Conservation (phyloP, 495 filamentous ascomycete genomes). For the Aspergillus diversus region DNA sequence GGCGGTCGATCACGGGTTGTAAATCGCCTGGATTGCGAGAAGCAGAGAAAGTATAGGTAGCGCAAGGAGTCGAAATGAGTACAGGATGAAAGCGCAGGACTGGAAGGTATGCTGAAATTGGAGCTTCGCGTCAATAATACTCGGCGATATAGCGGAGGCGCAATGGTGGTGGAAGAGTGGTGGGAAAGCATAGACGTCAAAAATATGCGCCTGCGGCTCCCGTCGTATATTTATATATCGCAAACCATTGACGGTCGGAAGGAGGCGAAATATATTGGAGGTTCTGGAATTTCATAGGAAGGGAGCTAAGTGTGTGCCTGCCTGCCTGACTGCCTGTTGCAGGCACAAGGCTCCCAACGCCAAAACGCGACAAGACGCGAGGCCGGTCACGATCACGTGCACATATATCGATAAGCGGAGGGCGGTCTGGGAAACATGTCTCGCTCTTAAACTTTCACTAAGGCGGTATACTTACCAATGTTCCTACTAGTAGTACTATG, state of each 20-base stretch:
- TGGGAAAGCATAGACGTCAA: slow-evolving; percentile 36
- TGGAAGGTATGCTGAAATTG: slow-evolving; percentile 6
- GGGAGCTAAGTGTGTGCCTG: slow-evolving; percentile 2
- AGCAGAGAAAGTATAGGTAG: background rate
- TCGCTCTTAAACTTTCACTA: background rate
- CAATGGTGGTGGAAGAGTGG: slow-evolving; percentile 27
- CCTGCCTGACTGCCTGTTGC: slow-evolving; percentile 15
- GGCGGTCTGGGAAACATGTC: background rate
- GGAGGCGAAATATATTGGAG: background rate
- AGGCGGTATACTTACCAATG: background rate
- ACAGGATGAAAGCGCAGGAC: background rate
- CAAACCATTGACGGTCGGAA: background rate
- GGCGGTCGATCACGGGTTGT: background rate
- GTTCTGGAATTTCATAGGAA: background rate
- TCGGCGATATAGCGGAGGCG: slow-evolving; percentile 22
- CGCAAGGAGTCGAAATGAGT: background rate
- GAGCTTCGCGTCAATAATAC: slow-evolving; percentile 21
- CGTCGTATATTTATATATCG: slow-evolving; percentile 21
- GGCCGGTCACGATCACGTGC: slow-evolving; percentile 37
- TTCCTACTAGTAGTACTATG: background rate
- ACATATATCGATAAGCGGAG: slow-evolving; percentile 11
- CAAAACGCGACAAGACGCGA: slow-evolving; percentile 48
- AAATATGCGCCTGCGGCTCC: slow-evolving; percentile 12
- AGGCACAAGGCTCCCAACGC: slow-evolving; percentile 14
- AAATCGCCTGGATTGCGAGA: slow-evolving; percentile 3